Conservation (phyloP, 441 rosid genomes). For the Euphorbia celastroides region DNA sequence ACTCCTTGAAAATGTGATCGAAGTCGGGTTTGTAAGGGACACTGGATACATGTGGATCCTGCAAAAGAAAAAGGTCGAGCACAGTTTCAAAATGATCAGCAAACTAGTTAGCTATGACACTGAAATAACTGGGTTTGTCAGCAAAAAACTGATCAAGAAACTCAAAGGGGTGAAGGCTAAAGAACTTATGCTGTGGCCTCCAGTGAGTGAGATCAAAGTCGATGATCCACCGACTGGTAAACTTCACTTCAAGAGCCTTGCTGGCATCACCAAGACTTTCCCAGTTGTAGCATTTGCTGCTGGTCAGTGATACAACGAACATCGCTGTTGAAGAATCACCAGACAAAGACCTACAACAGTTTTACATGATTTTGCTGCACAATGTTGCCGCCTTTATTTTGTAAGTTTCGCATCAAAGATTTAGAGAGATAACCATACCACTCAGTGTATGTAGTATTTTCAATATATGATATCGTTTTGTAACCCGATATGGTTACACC, state of each 20-base stretch:
- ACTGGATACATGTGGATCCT: conserved; percentile 54
- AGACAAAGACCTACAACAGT: conserved; percentile 1
- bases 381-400: background rate
- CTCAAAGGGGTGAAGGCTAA: conserved; percentile 71
- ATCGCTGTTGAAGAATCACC: conserved; percentile 4
- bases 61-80: conserved; percentile 47
- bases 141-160: conserved; percentile 42
- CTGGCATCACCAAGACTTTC: conserved; percentile 57
- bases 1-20: conserved; percentile 42
- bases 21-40: conserved; percentile 42
- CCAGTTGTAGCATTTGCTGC: conserved; percentile 55
- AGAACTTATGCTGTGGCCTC: conserved; percentile 51
- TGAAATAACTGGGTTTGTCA: conserved; percentile 37
- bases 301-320: conserved; percentile 31
- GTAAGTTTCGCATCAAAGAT: conserved; percentile 5
- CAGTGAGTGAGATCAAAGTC: conserved; percentile 36
- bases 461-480: background rate
- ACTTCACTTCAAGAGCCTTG: conserved; percentile 57
- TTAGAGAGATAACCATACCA: conserved; percentile 11
- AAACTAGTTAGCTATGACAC: conserved; percentile 49
- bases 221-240: conserved; percentile 42
- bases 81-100: conserved; percentile 49
- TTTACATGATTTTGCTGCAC: conserved; percentile 9
- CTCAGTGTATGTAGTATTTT: background rate
- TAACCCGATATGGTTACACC: background rate